Conservation (phyloP, 148 eudicot genomes). For the Amaranthus cruentus region DNA sequence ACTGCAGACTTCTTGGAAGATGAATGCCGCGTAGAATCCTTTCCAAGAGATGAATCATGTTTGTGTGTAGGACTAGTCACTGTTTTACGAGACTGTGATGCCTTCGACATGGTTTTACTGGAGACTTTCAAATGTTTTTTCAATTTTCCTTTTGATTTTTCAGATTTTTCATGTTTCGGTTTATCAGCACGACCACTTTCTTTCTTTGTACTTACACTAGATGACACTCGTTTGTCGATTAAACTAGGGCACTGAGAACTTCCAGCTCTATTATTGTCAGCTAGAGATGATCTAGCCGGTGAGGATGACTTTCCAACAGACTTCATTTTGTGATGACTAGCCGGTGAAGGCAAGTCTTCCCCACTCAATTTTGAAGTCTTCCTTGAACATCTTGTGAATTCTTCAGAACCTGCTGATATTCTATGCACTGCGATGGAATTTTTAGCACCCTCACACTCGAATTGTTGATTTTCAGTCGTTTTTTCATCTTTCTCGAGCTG, state of each 20-base stretch:
- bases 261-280: slow-evolving; percentile 39
- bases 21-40: slow-evolving; percentile 38
- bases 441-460: slow-evolving; percentile 30
- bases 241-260: slow-evolving; percentile 33
- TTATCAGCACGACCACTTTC: slow-evolving; percentile 33
- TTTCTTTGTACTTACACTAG: slow-evolving; percentile 36
- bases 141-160: slow-evolving; percentile 34
- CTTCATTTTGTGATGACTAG: slow-evolving; percentile 40
- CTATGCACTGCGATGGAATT: slow-evolving; percentile 28
- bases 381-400: slow-evolving; percentile 29
- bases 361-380: slow-evolving; percentile 35
- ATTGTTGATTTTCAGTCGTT: slow-evolving; percentile 17
- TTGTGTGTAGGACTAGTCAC: slow-evolving; percentile 39
- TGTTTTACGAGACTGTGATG: slow-evolving; percentile 42
- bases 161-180: slow-evolving; percentile 37
- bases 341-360: slow-evolving; percentile 30
- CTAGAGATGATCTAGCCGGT: slow-evolving; percentile 35
- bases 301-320: slow-evolving; percentile 40
- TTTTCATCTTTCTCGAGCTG: slow-evolving; percentile 29
- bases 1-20: slow-evolving; percentile 48
- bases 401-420: slow-evolving; percentile 35
- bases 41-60: slow-evolving; percentile 44
- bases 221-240: slow-evolving; percentile 32
- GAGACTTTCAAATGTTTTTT: slow-evolving; percentile 56
- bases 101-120: slow-evolving; percentile 35